Evolutionary conservation across 169 alveolate genomes (phyloP).

Genomic region (Plasmodium yoelii): DNA sequence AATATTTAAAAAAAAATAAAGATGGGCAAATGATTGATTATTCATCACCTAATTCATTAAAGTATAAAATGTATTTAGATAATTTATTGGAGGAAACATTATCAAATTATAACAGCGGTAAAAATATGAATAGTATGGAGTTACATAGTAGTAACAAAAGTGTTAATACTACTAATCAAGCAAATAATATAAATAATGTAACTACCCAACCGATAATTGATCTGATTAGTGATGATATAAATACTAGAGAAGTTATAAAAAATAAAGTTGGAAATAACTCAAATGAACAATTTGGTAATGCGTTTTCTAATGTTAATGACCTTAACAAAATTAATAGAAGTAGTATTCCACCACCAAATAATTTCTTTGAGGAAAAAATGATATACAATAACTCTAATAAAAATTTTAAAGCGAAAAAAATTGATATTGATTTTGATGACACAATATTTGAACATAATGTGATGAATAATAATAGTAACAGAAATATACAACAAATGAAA

Average conservation of each 20-base stretch:
- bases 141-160: conserved; percentile 2
- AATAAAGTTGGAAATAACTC: background rate
- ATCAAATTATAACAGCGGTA: conserved; percentile 27
- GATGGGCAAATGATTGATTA: conserved; percentile 41
- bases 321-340: background rate
- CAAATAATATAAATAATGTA: background rate
- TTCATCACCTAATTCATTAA: conserved; percentile 43
- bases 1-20: conserved; percentile 58
- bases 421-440: conserved; percentile 68
- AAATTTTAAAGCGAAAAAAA: conserved; percentile 75
- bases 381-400: conserved; percentile 39
- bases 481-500: background rate
- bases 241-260: background rate
- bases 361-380: conserved; percentile 60
- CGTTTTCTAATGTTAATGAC: background rate
- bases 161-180: conserved; percentile 2
- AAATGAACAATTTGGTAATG: conserved; percentile 4
- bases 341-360: conserved; percentile 13
- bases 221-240: conserved; percentile 49
- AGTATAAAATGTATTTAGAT: conserved; percentile 73
- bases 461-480: conserved; percentile 5
- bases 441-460: conserved; percentile 32
- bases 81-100: conserved; percentile 64
- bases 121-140: background rate
- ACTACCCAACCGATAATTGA: conserved; percentile 24